Conservation (phyloP, 345 rosid genomes). For the Eucalyptus cloeziana region DNA sequence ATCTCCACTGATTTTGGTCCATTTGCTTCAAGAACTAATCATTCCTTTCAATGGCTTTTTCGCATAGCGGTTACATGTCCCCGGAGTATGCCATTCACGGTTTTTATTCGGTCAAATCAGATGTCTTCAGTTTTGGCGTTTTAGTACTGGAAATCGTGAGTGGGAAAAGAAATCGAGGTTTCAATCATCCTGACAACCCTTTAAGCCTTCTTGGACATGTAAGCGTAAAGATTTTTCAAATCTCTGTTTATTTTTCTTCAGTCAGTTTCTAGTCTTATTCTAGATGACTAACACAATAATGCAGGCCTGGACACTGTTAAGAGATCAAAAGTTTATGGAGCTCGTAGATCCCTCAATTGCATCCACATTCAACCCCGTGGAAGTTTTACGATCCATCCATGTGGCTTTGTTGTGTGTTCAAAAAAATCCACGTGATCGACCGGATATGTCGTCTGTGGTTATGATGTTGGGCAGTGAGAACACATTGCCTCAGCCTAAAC, state of each 20-base stretch:
- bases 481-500: not conserved
- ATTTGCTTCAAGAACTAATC: no score
- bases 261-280: not conserved
- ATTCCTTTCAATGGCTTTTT: no score
- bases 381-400: not conserved
- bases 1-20: not conserved
- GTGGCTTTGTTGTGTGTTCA: not conserved
- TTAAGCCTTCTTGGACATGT: not conserved
- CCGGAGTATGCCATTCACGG: constrained; percentile 10
- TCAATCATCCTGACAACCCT: no score
- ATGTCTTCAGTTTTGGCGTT: constrained; percentile 19
- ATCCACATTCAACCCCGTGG: not conserved
- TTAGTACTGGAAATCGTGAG: constrained; percentile 13
- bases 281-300: not conserved
- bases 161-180: not conserved
- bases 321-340: not conserved
- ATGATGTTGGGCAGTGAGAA: not conserved
- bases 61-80: constrained; percentile 18
- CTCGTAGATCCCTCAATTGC: not conserved
- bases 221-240: not conserved
- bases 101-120: constrained; percentile 10
- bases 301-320: not conserved
- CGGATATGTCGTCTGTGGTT: not conserved
- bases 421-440: not conserved
- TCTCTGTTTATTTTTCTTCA: no score